phyloP scores from a whole-genome alignment of 163 green algal species.

The Coccomyxa subellipsoidea region DNA sequence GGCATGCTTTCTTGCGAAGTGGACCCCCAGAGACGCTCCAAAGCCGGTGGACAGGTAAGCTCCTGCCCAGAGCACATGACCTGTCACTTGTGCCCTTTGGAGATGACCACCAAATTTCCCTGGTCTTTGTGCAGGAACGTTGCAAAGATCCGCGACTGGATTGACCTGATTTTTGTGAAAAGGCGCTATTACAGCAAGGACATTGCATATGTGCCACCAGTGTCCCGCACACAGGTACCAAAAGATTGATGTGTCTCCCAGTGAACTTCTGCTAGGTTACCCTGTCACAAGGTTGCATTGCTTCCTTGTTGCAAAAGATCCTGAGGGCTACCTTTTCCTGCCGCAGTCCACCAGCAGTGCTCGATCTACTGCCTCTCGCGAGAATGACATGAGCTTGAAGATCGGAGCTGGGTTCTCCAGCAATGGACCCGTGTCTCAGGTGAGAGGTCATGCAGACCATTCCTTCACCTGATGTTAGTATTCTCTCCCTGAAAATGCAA shows the following conservation, averaged over 20 bases:
- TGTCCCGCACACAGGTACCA: background rate
- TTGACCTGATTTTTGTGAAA: slow-evolving; percentile 49
- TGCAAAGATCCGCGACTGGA: slow-evolving; percentile 45
- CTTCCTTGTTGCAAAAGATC: background rate
- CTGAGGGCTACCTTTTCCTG: background rate
- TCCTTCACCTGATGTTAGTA: background rate
- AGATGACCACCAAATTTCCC: background rate
- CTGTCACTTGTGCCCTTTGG: background rate
- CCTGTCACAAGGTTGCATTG: background rate
- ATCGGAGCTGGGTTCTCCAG: background rate
- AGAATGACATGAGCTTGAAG: slow-evolving; percentile 2
- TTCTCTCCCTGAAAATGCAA: background rate
- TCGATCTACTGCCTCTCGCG: background rate
- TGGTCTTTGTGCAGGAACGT: slow-evolving; percentile 30
- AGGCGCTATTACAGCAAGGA: slow-evolving; percentile 42
- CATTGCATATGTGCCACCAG: background rate
- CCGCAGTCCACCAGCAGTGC: background rate
- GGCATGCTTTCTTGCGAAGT: slow-evolving; percentile 48
- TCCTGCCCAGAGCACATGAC: background rate
- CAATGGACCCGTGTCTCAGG: background rate
- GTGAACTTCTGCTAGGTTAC: background rate
- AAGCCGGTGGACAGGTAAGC: slow-evolving; percentile 45
- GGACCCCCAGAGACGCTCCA: slow-evolving; percentile 37
- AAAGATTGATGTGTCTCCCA: background rate
- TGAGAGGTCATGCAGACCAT: background rate